Evolutionary conservation across 2,329 filamentous ascomycete species (phyloP), one percentile per base, ranked within the genome.

Genomic region (Paecilomyces niveus): DNA sequence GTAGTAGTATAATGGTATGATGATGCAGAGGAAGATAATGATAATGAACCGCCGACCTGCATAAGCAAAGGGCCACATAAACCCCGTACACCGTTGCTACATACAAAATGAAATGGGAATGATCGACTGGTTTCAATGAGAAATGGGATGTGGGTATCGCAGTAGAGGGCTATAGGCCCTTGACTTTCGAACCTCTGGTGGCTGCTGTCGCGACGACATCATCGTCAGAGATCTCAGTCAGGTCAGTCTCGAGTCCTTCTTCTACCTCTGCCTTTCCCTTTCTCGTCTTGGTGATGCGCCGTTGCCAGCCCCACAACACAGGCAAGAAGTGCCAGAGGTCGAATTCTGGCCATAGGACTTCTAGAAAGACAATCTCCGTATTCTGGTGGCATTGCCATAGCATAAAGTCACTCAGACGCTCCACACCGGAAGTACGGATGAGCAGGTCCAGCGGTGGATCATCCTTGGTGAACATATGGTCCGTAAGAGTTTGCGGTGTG

Each of bases 331-430:
- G 85, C 86, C 92, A 93, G 3, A 99, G 81, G 70, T 96, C 92
- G 67, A 99, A 97, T 62, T 97, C 91, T 1, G 94, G 94, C 94
- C 94, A 99, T 62, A 96, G 80, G 63, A 90, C 94, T 67, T 96
- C 85, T 58, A 97, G 77, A 71, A 97, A 99, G 60, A 95, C 90
- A 63, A 99, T 89, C 60, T 96, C 89, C 0, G 94, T 97, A 63
- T 93, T 82, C 70, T 96, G 85, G 70, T 97, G 92, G 67, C 90
- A 94, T 75, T 99, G 94, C 94, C 94, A 99, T 33, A 99, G 85
- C 92, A 99, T 94, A 68, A 97, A 99, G 72, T 99, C 94, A 70
- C 92, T 97, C 59, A 99, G 79, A 54, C 94, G 84, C 73, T 92
- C 89, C 13, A 99, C 94, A 29, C 92, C 93, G 62, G 92, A 97